These are phyloP conservation scores for Orobanche coerulescens DNA, from an alignment of 257 asterid genomes.

Conservation along the genomic window DNA sequence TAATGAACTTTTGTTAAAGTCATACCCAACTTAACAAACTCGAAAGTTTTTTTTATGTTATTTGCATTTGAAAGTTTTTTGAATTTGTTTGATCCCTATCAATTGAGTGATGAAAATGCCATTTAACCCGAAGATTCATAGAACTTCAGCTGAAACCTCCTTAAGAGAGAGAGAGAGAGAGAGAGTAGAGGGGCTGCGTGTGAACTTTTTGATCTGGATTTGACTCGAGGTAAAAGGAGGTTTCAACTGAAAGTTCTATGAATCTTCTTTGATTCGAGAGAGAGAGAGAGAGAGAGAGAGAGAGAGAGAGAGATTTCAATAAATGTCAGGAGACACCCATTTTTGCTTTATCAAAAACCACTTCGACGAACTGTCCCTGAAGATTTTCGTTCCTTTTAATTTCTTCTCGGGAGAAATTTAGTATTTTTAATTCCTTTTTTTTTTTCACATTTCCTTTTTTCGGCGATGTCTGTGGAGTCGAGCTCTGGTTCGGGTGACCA, in stretches of 20 bases:
- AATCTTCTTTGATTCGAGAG: too few species aligned
- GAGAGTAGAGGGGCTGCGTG: too few species aligned
- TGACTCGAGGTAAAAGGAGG: too few species aligned
- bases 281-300: too few species aligned
- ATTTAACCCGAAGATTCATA: neutral
- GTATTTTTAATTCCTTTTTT: neutral
- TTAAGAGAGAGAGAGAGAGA: neutral
- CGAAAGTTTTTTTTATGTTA: too few species aligned
- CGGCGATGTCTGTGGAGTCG: slow-evolving; percentile 47
- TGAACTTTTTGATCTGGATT: too few species aligned
- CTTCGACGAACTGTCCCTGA: slow-evolving; percentile 23
- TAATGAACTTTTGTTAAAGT: too few species aligned
- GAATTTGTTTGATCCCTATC: too few species aligned
- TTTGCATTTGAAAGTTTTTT: too few species aligned
- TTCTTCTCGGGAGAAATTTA: neutral
- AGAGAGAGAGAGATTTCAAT: neutral
- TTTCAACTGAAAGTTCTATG: too few species aligned
- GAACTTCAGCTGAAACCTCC: slow-evolving; percentile 6
- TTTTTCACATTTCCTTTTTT: neutral
- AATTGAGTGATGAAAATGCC: too few species aligned
- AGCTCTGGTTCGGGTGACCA: slow-evolving; percentile 60
- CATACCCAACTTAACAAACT: too few species aligned
- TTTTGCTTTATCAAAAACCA: slow-evolving; percentile 20
- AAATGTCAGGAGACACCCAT: slow-evolving; percentile 29
- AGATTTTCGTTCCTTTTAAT: neutral